Evolutionary conservation across 768 basidiomycete species (phyloP).

Genomic region (Mrakia frigida): DNA sequence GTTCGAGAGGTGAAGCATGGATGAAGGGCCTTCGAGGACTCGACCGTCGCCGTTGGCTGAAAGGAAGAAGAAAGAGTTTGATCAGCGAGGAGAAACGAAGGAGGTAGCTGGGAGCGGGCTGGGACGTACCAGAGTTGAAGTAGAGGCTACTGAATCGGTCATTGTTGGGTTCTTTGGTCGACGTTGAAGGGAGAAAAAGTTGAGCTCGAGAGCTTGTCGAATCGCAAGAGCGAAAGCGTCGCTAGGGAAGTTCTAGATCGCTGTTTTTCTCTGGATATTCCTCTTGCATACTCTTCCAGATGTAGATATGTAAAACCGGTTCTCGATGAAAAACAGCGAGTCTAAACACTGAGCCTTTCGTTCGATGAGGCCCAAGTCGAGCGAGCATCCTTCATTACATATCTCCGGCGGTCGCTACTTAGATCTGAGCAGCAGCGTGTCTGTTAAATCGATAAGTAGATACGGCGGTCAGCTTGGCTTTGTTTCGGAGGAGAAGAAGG

Average conservation of each 20-base stretch:
- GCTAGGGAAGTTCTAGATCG: background rate
- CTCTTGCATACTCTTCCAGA: too few relatives aligned
- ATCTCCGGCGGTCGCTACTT: background rate
- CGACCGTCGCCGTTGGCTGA: background rate
- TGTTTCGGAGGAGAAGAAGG: too few relatives aligned
- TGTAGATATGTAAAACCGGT: too few relatives aligned
- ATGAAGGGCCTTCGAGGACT: background rate
- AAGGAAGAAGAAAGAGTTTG: too few relatives aligned
- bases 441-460: background rate
- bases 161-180: background rate
- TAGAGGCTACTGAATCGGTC: conserved; percentile 6
- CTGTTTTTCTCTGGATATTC: too few relatives aligned
- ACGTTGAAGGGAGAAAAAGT: background rate
- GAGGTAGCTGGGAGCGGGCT: too few relatives aligned
- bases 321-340: too few relatives aligned
- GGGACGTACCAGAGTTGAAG: background rate
- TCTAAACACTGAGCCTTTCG: too few relatives aligned
- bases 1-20: background rate
- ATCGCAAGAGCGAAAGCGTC: background rate
- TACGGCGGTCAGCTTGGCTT: background rate
- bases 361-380: too few relatives aligned
- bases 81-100: background rate
- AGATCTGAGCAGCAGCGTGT: background rate
- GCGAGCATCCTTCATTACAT: too few relatives aligned
- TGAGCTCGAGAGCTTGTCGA: background rate